Evolutionary conservation across 2,329 filamentous ascomycete species (phyloP).

Genomic region (Claviceps maximensis): DNA sequence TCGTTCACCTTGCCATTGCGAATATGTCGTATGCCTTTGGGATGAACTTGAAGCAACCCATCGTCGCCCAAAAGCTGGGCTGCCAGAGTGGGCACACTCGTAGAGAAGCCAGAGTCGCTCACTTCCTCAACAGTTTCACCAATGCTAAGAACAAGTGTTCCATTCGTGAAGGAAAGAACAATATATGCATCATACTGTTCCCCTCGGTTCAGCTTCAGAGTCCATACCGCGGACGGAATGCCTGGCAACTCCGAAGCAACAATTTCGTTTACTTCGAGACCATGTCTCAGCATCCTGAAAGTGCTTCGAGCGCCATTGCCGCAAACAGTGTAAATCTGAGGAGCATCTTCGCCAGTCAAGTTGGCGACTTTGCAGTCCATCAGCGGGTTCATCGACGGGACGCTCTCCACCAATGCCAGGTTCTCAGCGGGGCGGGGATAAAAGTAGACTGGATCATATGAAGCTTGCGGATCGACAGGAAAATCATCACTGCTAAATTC

Average conservation of each 20-base stretch:
- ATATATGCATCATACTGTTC: constrained; percentile 92
- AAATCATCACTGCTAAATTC: constrained; percentile 78
- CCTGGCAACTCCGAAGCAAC: constrained; percentile 87
- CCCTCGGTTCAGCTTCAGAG: constrained; percentile 67
- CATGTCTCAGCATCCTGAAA: constrained; percentile 86
- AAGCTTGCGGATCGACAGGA: constrained; percentile 57
- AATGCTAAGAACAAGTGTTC: constrained; percentile 84
- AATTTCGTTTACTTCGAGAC: constrained; percentile 84
- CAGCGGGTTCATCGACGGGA: constrained; percentile 81
- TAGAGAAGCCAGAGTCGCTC: constrained; percentile 82
- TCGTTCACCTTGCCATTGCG: constrained; percentile 69
- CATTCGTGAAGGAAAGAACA: constrained; percentile 82
- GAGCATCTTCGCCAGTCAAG: constrained; percentile 79
- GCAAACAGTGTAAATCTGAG: constrained; percentile 89
- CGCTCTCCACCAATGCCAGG: constrained; percentile 68
- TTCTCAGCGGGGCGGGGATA: constrained; percentile 68
- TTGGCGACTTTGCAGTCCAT: constrained; percentile 89
- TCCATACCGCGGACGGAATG: constrained; percentile 88
- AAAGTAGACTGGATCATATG: constrained; percentile 74
- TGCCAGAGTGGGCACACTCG: constrained; percentile 76
- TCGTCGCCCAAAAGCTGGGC: constrained; percentile 92
- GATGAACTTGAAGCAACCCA: constrained; percentile 85
- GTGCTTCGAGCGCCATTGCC: constrained; percentile 80
- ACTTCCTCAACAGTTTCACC: constrained; percentile 96
- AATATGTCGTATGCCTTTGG: constrained; percentile 91